phyloP scores from a whole-genome alignment of 2,329 filamentous ascomycete genomes.

The Xylaria sp. region DNA sequence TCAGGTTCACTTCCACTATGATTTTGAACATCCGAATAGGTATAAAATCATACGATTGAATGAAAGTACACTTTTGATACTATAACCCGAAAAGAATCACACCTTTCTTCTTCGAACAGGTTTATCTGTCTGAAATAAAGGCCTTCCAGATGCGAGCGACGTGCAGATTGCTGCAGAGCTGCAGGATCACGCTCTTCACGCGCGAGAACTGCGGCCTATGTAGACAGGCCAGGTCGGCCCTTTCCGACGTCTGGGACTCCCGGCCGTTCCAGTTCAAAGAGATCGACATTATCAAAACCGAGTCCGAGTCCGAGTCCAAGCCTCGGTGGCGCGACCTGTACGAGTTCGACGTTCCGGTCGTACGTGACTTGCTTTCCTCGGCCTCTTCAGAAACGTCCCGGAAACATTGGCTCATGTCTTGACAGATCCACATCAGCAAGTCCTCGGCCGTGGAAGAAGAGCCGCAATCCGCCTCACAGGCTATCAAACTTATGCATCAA shows the following conservation, averaged over 20 bases:
- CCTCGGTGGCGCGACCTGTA: constrained; percentile 70
- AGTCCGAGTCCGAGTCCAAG: constrained; percentile 60
- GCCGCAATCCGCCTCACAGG: constrained; percentile 58
- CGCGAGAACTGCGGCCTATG: constrained; percentile 74
- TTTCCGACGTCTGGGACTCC: constrained; percentile 68
- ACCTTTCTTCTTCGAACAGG: background rate
- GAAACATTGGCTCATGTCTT: background rate
- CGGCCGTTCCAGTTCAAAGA: constrained; percentile 71
- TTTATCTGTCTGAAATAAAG: background rate
- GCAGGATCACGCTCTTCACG: constrained; percentile 75
- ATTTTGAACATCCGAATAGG: too few relatives aligned
- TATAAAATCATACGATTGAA: background rate
- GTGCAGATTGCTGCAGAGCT: constrained; percentile 53
- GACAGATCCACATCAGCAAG: constrained; percentile 66
- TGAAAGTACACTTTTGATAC: background rate
- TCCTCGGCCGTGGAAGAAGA: constrained; percentile 52
- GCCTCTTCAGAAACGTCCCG: too few relatives aligned
- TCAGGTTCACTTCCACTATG: too few relatives aligned
- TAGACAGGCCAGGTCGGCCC: constrained; percentile 65
- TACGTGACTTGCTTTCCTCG: constrained; percentile 43
- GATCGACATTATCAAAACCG: constrained; percentile 67
- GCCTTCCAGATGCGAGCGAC: constrained; percentile 53
- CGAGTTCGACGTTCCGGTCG: constrained; percentile 81
- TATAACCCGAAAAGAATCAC: background rate
- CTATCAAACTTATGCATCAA: constrained; percentile 76